These are phyloP conservation scores for Ceriops zippeliana DNA, from an alignment of 345 rosid genomes.

Conservation along the genomic window DNA sequence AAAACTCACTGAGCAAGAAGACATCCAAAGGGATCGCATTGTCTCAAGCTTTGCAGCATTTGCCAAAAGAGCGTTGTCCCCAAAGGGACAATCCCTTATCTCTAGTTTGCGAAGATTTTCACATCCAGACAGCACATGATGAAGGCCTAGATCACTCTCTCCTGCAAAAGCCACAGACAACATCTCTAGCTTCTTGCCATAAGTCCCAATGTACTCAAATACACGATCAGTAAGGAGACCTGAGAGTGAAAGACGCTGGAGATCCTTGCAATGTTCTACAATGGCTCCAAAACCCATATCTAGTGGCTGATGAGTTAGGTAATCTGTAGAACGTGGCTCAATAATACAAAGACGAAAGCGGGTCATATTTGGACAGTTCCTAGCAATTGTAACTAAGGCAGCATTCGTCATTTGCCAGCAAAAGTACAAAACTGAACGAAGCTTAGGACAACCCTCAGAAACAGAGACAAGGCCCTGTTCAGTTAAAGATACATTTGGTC, in stretches of 20 bases:
- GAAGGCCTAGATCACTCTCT: conserved; percentile 87
- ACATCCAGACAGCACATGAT: conserved; percentile 81
- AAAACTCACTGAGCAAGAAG: conserved; percentile 80
- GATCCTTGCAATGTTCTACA: conserved; percentile 78
- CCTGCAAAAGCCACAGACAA: conserved; percentile 96
- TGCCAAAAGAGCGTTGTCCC: conserved; percentile 82
- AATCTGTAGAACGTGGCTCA: conserved; percentile 72
- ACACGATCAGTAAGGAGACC: conserved; percentile 86
- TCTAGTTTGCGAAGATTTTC: conserved; percentile 78
- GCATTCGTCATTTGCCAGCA: conserved; percentile 78
- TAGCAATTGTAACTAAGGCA: conserved; percentile 71
- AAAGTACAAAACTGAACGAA: conserved; percentile 78
- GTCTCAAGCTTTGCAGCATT: conserved; percentile 88
- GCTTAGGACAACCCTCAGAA: conserved; percentile 79
- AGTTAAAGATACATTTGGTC: conserved; percentile 59
- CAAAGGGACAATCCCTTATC: conserved; percentile 91
- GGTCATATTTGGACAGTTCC: conserved; percentile 64
- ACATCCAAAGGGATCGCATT: conserved; percentile 99
- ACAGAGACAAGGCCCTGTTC: conserved; percentile 79
- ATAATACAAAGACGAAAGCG: conserved; percentile 90
- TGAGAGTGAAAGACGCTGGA: conserved; percentile 74
- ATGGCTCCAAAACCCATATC: conserved; percentile 94
- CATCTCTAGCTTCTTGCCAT: conserved; percentile 83
- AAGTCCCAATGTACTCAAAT: conserved; percentile 72
- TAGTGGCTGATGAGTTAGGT: conserved; percentile 67